Conservation (phyloP, 345 rosid species). For the Brassica cretica region DNA sequence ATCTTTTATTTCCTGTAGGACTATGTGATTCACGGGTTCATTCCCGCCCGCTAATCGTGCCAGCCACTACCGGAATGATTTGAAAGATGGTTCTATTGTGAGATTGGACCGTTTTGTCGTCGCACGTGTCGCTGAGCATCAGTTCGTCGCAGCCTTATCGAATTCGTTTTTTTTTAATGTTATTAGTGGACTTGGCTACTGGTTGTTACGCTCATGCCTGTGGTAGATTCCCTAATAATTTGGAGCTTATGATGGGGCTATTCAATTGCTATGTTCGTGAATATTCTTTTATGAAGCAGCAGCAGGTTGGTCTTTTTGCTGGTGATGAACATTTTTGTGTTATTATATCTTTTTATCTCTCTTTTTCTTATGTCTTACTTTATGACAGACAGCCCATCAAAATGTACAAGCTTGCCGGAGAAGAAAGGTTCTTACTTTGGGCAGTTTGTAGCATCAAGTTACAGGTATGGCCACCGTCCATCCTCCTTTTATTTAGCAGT, state of each 20-base stretch:
- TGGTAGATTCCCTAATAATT: constrained; percentile 68
- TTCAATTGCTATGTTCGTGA: constrained; percentile 96
- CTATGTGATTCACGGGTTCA: too few relatives aligned
- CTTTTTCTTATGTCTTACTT: constrained; percentile 28
- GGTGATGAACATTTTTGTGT: neutral
- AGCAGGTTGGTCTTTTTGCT: constrained; percentile 65
- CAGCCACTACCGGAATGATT: too few relatives aligned
- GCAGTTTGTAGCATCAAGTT: constrained; percentile 98
- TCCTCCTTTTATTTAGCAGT: neutral
- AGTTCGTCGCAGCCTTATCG: neutral
- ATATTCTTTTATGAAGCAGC: constrained; percentile 92
- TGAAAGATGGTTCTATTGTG: too few relatives aligned
- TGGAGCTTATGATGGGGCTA: constrained; percentile 95
- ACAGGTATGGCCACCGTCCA: constrained; percentile 56
- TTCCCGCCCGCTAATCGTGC: too few relatives aligned
- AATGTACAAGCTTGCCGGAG: constrained; percentile 92
- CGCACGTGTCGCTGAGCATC: too few relatives aligned
- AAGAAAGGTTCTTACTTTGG: constrained; percentile 96
- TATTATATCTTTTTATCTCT: neutral
- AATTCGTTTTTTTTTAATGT: neutral
- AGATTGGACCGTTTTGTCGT: too few relatives aligned
- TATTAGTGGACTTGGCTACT: constrained; percentile 91
- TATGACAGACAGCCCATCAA: constrained; percentile 92
- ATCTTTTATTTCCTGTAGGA: too few relatives aligned
- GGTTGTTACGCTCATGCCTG: constrained; percentile 87